Base-by-base conservation (phyloP, 2,329 filamentous ascomycete genomes). In the Xylariaceae sp. region DNA sequence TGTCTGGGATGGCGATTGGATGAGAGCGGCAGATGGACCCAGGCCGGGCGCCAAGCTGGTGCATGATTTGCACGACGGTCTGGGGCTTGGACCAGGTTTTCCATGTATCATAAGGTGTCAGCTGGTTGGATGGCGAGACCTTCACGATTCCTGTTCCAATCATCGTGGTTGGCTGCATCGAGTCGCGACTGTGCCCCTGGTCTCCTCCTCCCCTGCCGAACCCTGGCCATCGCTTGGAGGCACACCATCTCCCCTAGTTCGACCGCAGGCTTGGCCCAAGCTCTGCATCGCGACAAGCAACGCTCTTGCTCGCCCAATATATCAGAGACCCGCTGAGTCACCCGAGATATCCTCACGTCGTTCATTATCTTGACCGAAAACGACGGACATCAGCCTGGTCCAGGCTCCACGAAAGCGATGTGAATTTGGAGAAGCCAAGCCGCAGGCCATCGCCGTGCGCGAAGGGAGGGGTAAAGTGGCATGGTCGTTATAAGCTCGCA, bases 11-110 rank as follows among this genome's bases (percentile, higher is more conserved):
- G 48, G 47, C 45, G 27, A 42, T 42, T 27, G 22, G 22, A 36
- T 9, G 15, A 9, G 9, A 9, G 15, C 12, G 9, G 12, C 15
- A 36, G 33, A 58, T 61, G 59, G 59, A 51, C 55, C 57, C 54
- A n/a, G 47, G 43, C 44, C 45, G 52, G 40, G 43, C 44, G 58
- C 57, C 60, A 63, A 61, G 59, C 57, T 44, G 47, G 44, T 47
- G 55, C 51, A 66, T 70, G 66, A 69, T 70, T 69, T 66, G 68
- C 64, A 65, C 62, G 63, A 58, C 60, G 63, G 60, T 64, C 62
- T 64, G 65, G 62, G 58, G 54, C 22, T 59, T 51, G 55, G 51
- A 49, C 58, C 58, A 55, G 53, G 53, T 53, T 54, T n/a, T 58
- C 49, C 45, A 41, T 53, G 47, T 53, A 53, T 45, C 54, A 47